phyloP scores from a whole-genome alignment of 352 stramenopile genomes.

The Phytophthora tubulina region DNA sequence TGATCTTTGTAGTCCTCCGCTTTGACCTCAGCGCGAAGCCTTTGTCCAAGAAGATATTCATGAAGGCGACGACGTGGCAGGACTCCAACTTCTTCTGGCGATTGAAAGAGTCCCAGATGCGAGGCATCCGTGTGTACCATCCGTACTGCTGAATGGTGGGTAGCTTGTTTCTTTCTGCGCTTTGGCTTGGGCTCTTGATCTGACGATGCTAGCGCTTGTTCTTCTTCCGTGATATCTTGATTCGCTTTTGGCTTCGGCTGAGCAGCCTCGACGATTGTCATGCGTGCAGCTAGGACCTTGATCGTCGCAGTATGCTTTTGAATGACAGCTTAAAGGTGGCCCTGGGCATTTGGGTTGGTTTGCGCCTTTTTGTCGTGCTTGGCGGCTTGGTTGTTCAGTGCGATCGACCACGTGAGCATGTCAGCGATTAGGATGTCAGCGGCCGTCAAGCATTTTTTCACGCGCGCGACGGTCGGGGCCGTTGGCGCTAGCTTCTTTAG shows the following conservation, averaged over 20 bases:
- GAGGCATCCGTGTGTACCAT: constrained; percentile 19
- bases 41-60: constrained; percentile 27
- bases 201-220: neutral
- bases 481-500: constrained; percentile 9
- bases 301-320: constrained; percentile 13
- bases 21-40: neutral
- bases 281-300: neutral
- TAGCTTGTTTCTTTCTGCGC: constrained; percentile 9
- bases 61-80: constrained; percentile 29
- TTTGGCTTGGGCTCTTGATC: constrained; percentile 10
- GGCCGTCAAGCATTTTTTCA: neutral
- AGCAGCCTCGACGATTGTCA: constrained; percentile 13
- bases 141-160: constrained; percentile 11
- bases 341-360: neutral
- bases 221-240: neutral
- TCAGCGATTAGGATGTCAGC: neutral
- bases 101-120: neutral
- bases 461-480: neutral
- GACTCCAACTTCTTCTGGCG: constrained; percentile 35
- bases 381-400: neutral
- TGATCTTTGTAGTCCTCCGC: constrained; percentile 16
- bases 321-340: constrained; percentile 16
- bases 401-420: neutral
- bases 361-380: constrained; percentile 3
- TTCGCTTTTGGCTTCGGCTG: neutral